phyloP scores from a whole-genome alignment of 176 grass and related monocot species.

The Melocanna baccifera region DNA sequence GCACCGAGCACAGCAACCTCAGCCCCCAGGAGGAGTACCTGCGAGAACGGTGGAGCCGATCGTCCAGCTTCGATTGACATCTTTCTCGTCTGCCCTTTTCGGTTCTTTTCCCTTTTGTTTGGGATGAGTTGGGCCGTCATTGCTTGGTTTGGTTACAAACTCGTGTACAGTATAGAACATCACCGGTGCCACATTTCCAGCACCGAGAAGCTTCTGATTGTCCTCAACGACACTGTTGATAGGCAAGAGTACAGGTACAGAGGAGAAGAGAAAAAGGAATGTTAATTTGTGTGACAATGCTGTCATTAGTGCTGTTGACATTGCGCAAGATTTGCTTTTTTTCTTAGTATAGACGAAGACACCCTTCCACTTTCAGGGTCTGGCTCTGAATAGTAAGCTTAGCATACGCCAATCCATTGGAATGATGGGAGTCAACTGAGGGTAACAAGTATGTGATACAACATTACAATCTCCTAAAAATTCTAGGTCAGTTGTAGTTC shows the following conservation, averaged over 20 bases:
- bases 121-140: not conserved
- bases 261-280: not conserved
- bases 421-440: not conserved
- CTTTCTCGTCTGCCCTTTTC: not conserved
- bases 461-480: not conserved
- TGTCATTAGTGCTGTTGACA: not conserved
- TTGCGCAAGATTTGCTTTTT: not conserved
- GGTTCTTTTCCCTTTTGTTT: not conserved
- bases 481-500: not conserved
- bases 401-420: not conserved
- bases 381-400: not conserved
- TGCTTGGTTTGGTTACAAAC: not conserved
- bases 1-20: constrained; percentile 68
- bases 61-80: constrained; percentile 84
- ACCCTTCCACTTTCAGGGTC: not conserved
- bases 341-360: not conserved
- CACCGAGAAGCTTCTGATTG: not conserved
- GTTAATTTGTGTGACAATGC: not conserved
- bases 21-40: constrained; percentile 83
- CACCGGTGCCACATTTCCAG: constrained; percentile 18
- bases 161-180: constrained; percentile 27
- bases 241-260: not conserved
- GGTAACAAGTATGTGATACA: not conserved
- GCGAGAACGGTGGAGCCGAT: constrained; percentile 70
- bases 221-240: not conserved